Percentiles rank a stretch among this genome's conserved stretches.
phyloP scores from a whole-genome alignment of 306 rosid genomes.

The Prunus campanulata region DNA sequence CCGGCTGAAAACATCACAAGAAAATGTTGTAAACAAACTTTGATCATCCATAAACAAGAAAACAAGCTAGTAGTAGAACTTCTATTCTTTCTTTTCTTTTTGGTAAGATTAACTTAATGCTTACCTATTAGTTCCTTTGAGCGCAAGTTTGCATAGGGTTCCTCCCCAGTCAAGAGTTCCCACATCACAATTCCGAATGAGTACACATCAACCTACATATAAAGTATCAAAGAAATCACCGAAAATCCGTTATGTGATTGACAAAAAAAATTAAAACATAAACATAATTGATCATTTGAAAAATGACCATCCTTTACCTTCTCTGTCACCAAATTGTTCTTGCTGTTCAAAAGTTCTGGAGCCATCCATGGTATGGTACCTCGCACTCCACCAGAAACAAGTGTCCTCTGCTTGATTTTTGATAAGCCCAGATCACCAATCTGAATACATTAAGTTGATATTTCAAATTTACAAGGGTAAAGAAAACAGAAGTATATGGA shows the following conservation, averaged over 20 bases:
- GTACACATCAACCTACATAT: conserved; percentile 33
- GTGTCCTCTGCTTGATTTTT: conserved; percentile 30
- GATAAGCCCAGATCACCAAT: conserved; percentile 42
- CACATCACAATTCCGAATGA: conserved; percentile 41
- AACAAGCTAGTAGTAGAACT: background rate
- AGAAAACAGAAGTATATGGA: background rate
- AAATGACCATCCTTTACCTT: conserved; percentile 11
- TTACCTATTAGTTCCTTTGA: conserved; percentile 27
- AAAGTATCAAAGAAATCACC: background rate
- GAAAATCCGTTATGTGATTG: background rate
- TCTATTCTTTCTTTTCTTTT: background rate
- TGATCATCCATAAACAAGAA: background rate
- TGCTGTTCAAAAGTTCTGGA: conserved; percentile 28
- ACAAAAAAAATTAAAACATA: background rate
- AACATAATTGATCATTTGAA: background rate
- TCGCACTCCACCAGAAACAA: conserved; percentile 31
- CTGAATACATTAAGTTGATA: conserved; percentile 12
- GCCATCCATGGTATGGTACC: conserved; percentile 44
- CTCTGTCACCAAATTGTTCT: conserved; percentile 32
- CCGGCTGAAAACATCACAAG: conserved; percentile 21
- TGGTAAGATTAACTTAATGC: background rate
- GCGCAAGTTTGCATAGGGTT: conserved; percentile 25
- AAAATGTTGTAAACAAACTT: background rate
- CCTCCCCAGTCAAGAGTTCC: conserved; percentile 41
- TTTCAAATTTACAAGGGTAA: background rate